Evolutionary conservation across 208 protist genomes (phyloP).

Genomic region (Tritrichomonas musculus): DNA sequence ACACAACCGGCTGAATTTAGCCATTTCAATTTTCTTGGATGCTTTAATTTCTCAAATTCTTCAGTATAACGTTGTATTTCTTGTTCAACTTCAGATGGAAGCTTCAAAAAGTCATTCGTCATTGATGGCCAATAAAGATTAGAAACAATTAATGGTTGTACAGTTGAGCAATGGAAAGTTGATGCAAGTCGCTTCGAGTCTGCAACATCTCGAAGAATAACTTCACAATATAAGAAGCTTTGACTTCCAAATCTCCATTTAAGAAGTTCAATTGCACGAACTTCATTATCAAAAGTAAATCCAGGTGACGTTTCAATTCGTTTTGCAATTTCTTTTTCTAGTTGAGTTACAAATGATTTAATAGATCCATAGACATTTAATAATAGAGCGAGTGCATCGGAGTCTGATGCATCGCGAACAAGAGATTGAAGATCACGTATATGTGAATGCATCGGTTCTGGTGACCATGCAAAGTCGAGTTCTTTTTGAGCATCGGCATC

Average conservation of each 20-base stretch:
- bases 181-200: not conserved
- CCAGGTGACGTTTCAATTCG: not conserved
- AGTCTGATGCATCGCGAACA: not conserved
- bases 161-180: too few species aligned
- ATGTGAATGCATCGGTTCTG: not conserved
- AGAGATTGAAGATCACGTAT: not conserved
- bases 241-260: not conserved
- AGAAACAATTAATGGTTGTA: not conserved
- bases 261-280: not conserved
- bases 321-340: not conserved
- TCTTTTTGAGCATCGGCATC: not conserved
- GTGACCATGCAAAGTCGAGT: not conserved
- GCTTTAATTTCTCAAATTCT: not conserved
- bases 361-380: conserved; percentile 6
- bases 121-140: not conserved
- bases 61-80: not conserved
- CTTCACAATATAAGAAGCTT: conserved; percentile 19
- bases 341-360: not conserved
- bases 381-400: not conserved
- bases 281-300: conserved; percentile 6
- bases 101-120: not conserved
- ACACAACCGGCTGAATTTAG: not conserved
- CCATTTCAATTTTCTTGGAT: conserved; percentile 24
- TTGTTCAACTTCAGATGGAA: not conserved
- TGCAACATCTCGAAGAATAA: conserved; percentile 5